Evolutionary conservation across 164 flowering plant species (phyloP).

Genomic region (Kingdonia uniflora): DNA sequence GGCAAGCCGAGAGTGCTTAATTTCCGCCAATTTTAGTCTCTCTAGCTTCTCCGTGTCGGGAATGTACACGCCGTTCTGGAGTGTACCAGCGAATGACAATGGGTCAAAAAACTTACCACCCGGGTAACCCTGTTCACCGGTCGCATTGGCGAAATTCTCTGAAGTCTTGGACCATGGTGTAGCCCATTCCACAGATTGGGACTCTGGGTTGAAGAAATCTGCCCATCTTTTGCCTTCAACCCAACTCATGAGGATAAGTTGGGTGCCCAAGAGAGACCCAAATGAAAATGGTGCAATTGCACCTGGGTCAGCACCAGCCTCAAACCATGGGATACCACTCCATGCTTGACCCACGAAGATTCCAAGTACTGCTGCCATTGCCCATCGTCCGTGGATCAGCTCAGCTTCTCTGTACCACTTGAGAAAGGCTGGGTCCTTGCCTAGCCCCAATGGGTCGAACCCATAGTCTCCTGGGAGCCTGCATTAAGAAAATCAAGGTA

Average conservation of each 20-base stretch:
- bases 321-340: constrained; percentile 97
- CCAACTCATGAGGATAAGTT: constrained; percentile 96
- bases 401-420: constrained; percentile 99
- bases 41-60: constrained; percentile 84
- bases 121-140: constrained; percentile 95
- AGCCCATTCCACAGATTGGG: constrained; percentile 96
- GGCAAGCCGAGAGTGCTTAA: constrained; percentile 87
- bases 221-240: constrained; percentile 99
- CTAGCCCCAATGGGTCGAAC: constrained; percentile 94
- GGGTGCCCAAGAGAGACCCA: constrained; percentile 84
- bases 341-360: constrained; percentile 94
- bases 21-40: constrained; percentile 88
- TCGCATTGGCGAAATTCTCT: constrained; percentile 81
- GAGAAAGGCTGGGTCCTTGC: constrained; percentile 93
- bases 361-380: constrained; percentile 88
- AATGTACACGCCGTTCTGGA: constrained; percentile 62
- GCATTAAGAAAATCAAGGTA: too few species aligned
- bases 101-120: constrained; percentile 98
- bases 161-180: constrained; percentile 91
- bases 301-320: constrained; percentile 92
- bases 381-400: constrained; percentile 98
- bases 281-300: constrained; percentile 97
- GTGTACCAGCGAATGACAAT: constrained; percentile 53
- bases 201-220: constrained; percentile 95
- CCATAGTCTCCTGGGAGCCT: constrained; percentile 95